Evolutionary conservation across 768 basidiomycete species (phyloP).

Genomic region (Tylopilus rubrobrunneus): DNA sequence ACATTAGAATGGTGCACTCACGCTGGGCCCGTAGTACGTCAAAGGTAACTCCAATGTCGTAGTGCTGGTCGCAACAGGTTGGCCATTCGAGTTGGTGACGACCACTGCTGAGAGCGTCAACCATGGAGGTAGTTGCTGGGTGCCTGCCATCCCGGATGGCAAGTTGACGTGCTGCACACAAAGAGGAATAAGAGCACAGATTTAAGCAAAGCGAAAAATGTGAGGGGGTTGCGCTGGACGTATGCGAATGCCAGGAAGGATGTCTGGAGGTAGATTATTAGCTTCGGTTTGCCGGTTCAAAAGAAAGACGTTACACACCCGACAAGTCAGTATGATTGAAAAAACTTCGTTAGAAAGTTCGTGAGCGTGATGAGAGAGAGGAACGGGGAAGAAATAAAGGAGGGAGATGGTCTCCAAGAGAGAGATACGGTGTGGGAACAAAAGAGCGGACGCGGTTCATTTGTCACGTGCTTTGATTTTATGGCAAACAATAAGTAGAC

Average conservation of each 20-base stretch:
- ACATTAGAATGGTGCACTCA: conserved; percentile 38
- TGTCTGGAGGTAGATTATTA: conserved; percentile 9
- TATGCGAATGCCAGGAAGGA: conserved; percentile 4
- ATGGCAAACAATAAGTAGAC: too few relatives aligned
- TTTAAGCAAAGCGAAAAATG: conserved; percentile 1
- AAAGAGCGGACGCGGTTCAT: conserved; percentile 26
- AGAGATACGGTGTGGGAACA: conserved; percentile 18
- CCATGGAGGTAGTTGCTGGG: conserved; percentile 73
- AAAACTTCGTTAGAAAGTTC: conserved; percentile 15
- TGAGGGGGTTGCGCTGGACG: not conserved
- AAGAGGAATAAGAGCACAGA: conserved; percentile 8
- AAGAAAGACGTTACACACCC: conserved; percentile 11
- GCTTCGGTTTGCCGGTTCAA: not conserved
- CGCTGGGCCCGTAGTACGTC: conserved; percentile 81
- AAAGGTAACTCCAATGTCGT: conserved; percentile 63
- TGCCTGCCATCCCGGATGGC: conserved; percentile 33
- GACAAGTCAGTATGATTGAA: conserved; percentile 8
- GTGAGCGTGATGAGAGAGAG: conserved; percentile 1
- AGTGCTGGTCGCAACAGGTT: conserved; percentile 52
- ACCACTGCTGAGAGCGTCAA: conserved; percentile 52
- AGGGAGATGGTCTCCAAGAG: conserved; percentile 9
- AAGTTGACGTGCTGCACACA: not conserved
- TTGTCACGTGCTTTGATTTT: conserved; percentile 35
- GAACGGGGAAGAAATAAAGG: conserved; percentile 2
- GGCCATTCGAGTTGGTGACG: conserved; percentile 50